Base-by-base conservation (phyloP, 768 basidiomycete genomes). In the Amyloporia xantha region DNA sequence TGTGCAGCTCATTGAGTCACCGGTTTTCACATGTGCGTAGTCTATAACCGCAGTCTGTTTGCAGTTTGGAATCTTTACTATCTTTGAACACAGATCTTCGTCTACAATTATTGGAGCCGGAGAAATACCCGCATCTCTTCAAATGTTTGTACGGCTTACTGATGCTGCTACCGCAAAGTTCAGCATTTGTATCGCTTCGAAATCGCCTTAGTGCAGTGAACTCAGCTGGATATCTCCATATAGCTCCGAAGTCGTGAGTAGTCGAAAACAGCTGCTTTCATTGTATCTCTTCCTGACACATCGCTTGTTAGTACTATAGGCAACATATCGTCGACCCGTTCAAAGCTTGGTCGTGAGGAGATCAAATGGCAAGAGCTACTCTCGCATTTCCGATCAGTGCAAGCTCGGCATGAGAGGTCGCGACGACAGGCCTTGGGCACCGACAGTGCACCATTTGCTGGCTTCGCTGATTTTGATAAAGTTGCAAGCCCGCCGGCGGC, bases 291-390 rank as follows among this genome's bases (percentile, higher is more conserved):
- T 46, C 12, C 12, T 28, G 11, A 28, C 24, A 13, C 17, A 47
- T 47, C 45, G 27, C 39, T 44, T n/a, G 17, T 42, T 10, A 51
- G 51, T 3, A 44, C 53, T 38, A 57, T 62, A 6, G 50, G 61
- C 1, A 60, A 70, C 19, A 56, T 73, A 21, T 61, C 82, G 2
- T 59, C 82, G 1, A 72, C 81, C 17, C 80, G 91, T 20, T 86
- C 91, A 3, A 95, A 95, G 64, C 61, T 84, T 0, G 71, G 76
- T 2, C 78, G 88, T 21, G 92, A 90, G 37, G 92, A 96, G 46
- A 96, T 99, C 63, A 97, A 96, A 63, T 99, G 96, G 96, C 84
- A 85, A 61, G 96, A 98, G 52, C 76, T 99, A 0, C 77, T 98
- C 9, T 75, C 77, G 3, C 96, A 99, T 65, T 99, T 99, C 73